Evolutionary conservation across 495 filamentous ascomycete species (phyloP).

Genomic region (Xylaria longipes): DNA sequence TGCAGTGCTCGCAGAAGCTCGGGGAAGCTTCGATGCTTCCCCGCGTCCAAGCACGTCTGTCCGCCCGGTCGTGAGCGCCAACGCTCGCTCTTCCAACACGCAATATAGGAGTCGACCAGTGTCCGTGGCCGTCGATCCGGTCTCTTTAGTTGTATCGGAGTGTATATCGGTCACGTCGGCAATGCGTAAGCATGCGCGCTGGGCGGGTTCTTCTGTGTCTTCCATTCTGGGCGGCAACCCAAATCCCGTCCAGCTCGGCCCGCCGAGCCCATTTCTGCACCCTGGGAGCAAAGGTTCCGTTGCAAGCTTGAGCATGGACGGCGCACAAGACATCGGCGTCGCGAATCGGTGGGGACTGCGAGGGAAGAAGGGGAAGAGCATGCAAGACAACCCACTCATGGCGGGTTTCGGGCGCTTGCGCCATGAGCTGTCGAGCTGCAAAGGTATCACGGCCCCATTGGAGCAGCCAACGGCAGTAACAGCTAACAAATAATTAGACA

Average conservation of each 20-base stretch:
- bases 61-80: conserved; percentile 26
- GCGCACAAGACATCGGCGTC: conserved; percentile 49
- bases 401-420: conserved; percentile 90
- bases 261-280: conserved; percentile 45
- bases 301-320: conserved; percentile 35
- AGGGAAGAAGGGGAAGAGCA: conserved; percentile 96
- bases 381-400: conserved; percentile 98
- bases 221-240: conserved; percentile 88
- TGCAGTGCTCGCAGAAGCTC: conserved; percentile 35
- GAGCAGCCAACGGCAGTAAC: conserved; percentile 3
- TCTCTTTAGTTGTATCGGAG: conserved; percentile 96
- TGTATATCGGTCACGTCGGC: conserved; percentile 98
- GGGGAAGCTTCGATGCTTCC: conserved; percentile 24
- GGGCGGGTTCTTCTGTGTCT: conserved; percentile 95
- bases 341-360: conserved; percentile 82
- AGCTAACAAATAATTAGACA: conserved; percentile 60
- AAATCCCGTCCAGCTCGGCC: conserved; percentile 56
- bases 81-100: conserved; percentile 39
- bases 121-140: conserved; percentile 89
- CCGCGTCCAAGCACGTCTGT: conserved; percentile 27
- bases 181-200: conserved; percentile 97
- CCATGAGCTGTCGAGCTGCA: conserved; percentile 88
- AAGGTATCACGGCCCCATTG: conserved; percentile 57
- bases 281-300: conserved; percentile 43
- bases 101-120: conserved; percentile 59